A percentile compares a stretch with the other conserved stretches of the same genome.
These are phyloP conservation scores for Macrolepiota dolichaula DNA, from an alignment of 768 basidiomycete genomes.

Conservation along the genomic window DNA sequence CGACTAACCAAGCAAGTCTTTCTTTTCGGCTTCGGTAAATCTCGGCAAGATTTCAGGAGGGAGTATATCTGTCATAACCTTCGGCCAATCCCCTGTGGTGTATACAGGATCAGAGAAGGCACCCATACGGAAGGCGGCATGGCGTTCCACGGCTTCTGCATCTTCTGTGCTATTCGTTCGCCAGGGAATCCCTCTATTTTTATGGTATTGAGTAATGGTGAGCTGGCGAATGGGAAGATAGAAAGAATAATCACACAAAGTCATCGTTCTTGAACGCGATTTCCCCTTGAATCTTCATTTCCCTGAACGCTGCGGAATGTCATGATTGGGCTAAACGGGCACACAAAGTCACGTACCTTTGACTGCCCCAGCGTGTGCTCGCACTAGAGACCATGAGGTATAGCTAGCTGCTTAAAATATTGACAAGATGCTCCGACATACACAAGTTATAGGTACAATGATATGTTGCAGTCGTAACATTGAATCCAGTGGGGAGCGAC, in stretches of 20 bases:
- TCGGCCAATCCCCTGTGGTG: slow-evolving; percentile 50
- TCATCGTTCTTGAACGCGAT: slow-evolving; percentile 55
- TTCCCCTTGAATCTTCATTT: slow-evolving; percentile 46
- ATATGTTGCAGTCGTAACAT: slow-evolving; percentile 40
- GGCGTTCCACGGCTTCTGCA: slow-evolving; percentile 40
- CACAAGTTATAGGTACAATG: slow-evolving; percentile 42
- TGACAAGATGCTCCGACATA: slow-evolving; percentile 17
- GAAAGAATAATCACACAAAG: slow-evolving; percentile 31
- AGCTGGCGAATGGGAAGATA: not conserved
- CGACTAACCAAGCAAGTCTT: slow-evolving; percentile 34
- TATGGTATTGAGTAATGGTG: not conserved
- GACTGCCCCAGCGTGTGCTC: slow-evolving; percentile 48
- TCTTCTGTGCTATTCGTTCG: slow-evolving; percentile 42
- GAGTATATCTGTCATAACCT: slow-evolving; percentile 44
- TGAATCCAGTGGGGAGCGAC: slow-evolving; percentile 38
- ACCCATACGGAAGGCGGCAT: slow-evolving; percentile 48
- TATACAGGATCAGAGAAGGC: slow-evolving; percentile 48
- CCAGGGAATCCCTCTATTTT: slow-evolving; percentile 41
- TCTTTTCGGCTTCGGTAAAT: slow-evolving; percentile 43
- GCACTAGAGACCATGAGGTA: slow-evolving; percentile 25
- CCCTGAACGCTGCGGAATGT: slow-evolving; percentile 33
- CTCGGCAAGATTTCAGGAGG: slow-evolving; percentile 44
- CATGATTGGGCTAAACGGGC: not conserved
- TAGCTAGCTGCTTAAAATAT: not conserved
- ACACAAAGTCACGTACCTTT: slow-evolving; percentile 29